Base-by-base conservation (phyloP, 1,284 basidiomycete species). In the Pascua sp. region DNA sequence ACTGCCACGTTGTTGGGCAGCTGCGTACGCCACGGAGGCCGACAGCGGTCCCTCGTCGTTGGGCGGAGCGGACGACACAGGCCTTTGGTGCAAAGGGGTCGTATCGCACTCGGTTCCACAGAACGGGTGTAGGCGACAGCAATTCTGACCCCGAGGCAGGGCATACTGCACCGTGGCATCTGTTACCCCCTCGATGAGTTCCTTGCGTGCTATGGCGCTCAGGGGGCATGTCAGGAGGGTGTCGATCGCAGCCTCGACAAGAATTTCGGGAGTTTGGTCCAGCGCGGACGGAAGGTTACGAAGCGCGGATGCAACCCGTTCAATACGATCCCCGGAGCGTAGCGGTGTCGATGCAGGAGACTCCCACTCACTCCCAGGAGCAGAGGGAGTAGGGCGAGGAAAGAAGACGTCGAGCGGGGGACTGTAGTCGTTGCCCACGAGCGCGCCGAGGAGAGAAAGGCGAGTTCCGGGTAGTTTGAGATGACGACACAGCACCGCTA, bases 381-480 rank as follows among this genome's bases (percentile, higher is more conserved):
- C n/a, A 1, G 60, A 57, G 1, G 61, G 47, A 15, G 53, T 61
- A 2, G 67, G 44, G 36, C 62, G 60, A 17, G 70, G 62, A 48
- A 73, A 72, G 58, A 73, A 67, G 2, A 63, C 58, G 8, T 67
- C 56, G 8, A 59, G 76, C 32, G 77, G 67, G 72, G 83, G 76
- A 0, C 85, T 82, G 68, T 86, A 91, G 73, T 95, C 92, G 71
- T 93, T 94, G 37, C 92, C 92, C 11, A 90, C 83, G 2, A 95
- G 78, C 2, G 90, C 86, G 11, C 86, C 89, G n/a, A 95, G 80
- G 11, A 95, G 81, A 1, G 92, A 90, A 16, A 95, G 82, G 49
- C 91, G 81, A 0, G 85, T 82, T 0, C 84, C 76, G 0, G 90
- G 86, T 4, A 93, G 75, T 39, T 85, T 80, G 2, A 94, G 77